These are phyloP conservation scores for Sanghuangporus baumii DNA, from an alignment of 1,284 basidiomycete species.

Conservation along the genomic window DNA sequence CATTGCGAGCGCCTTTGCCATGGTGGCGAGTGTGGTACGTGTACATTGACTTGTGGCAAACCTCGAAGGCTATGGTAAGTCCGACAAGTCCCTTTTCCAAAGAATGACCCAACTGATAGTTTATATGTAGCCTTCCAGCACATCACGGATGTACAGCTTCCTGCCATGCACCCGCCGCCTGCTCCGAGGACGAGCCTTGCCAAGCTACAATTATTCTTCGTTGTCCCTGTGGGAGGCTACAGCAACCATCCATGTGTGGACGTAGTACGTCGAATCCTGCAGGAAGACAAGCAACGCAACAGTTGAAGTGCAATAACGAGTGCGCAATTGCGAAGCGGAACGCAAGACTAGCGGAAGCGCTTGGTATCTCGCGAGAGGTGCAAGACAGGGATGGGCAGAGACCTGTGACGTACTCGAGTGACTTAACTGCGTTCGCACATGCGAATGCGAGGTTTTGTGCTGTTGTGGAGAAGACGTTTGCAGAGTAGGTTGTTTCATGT, in stretches of 20 bases:
- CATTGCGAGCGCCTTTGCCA: constrained; percentile 79
- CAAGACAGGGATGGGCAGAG: constrained; percentile 27
- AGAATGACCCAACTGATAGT: neutral
- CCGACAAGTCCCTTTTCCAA: neutral
- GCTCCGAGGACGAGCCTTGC: constrained; percentile 77
- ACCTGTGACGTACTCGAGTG: constrained; percentile 53
- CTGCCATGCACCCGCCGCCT: constrained; percentile 84
- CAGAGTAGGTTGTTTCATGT: constrained; percentile 49
- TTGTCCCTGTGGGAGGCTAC: constrained; percentile 79
- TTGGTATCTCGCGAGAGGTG: constrained; percentile 65
- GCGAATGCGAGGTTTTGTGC: constrained; percentile 62
- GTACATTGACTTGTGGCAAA: constrained; percentile 76
- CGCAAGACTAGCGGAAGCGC: constrained; percentile 77
- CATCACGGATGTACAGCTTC: constrained; percentile 67
- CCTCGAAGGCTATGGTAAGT: constrained; percentile 72
- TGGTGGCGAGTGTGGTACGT: constrained; percentile 69
- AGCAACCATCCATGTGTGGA: constrained; percentile 68
- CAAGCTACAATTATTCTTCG: constrained; percentile 54
- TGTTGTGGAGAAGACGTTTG: constrained; percentile 73
- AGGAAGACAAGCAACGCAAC: constrained; percentile 32
- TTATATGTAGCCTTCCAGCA: constrained; percentile 41
- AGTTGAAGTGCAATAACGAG: constrained; percentile 75
- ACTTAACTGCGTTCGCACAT: constrained; percentile 55
- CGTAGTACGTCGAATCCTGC: constrained; percentile 41
- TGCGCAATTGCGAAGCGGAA: constrained; percentile 82